Evolutionary conservation across 208 protist species (phyloP).

Genomic region (Naegleria fowleri): DNA sequence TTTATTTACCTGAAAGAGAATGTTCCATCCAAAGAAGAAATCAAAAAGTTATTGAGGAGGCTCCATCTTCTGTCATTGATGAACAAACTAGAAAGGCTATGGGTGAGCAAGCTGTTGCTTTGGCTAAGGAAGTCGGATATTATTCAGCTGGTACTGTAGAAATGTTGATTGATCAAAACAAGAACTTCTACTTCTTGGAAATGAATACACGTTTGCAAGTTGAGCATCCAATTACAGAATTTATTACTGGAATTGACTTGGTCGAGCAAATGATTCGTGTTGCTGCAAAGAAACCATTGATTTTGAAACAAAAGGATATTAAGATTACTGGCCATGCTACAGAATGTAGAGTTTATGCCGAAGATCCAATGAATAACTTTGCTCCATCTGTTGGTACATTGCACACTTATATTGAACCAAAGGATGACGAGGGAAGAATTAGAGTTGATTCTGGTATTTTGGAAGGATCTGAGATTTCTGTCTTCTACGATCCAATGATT

Average conservation of each 20-base stretch:
- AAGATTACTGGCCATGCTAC: conserved; percentile 58
- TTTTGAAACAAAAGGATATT: conserved; percentile 50
- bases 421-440: conserved; percentile 26
- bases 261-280: conserved; percentile 63
- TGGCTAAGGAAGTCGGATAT: conserved; percentile 60
- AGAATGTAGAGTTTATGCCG: conserved; percentile 60
- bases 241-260: conserved; percentile 61
- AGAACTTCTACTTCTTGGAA: conserved; percentile 76
- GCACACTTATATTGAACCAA: conserved; percentile 51
- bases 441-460: conserved; percentile 62
- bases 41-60: conserved; percentile 72
- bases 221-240: conserved; percentile 71
- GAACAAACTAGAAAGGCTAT: conserved; percentile 50
- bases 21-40: conserved; percentile 72
- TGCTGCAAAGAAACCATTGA: conserved; percentile 57
- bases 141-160: conserved; percentile 60
- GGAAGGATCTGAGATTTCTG: conserved; percentile 62
- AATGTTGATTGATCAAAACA: conserved; percentile 61
- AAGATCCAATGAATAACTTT: conserved; percentile 59
- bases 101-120: conserved; percentile 60
- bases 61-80: conserved; percentile 52
- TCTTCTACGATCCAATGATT: conserved; percentile 83
- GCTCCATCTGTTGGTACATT: conserved; percentile 60
- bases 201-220: conserved; percentile 76
- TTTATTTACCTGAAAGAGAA: conserved; percentile 67